A percentile compares a stretch with the other conserved stretches of the same genome.
phyloP scores from a whole-genome alignment of 257 asterid genomes.

The Capsicum chinense region DNA sequence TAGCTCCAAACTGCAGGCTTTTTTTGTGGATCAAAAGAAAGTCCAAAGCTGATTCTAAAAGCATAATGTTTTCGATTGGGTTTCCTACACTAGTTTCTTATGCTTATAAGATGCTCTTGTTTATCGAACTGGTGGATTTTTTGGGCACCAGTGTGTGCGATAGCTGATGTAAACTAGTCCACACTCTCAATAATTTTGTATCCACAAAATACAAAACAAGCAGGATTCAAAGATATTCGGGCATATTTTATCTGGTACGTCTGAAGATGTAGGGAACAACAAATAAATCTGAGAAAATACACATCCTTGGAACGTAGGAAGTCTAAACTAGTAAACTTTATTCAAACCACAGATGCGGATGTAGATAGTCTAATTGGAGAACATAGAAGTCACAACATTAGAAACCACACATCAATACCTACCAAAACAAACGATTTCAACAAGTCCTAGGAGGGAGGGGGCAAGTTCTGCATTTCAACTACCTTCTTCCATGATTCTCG shows the following conservation, averaged over 20 bases:
- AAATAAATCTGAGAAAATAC: not conserved
- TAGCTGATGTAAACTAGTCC: constrained; percentile 9
- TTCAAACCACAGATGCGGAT: not conserved
- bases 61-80: not conserved
- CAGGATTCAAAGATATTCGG: not conserved
- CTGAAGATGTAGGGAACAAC: not conserved
- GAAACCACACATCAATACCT: not conserved
- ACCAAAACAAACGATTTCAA: not conserved
- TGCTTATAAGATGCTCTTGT: not conserved
- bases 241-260: not conserved
- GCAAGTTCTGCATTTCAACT: constrained; percentile 64
- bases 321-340: not conserved
- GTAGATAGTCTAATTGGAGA: not conserved
- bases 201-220: not conserved
- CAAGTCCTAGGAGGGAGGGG: constrained; percentile 36
- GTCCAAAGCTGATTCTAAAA: not conserved
- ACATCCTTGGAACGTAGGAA: not conserved
- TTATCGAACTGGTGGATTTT: no score
- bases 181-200: no score
- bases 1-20: not conserved
- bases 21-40: not conserved
- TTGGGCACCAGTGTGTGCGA: no score
- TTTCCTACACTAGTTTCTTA: not conserved
- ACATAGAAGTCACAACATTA: not conserved
- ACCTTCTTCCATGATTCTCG: constrained; percentile 79